These are phyloP conservation scores for Cutaneotrichosporon spelunceum DNA, from an alignment of 1,284 basidiomycete species.

Conservation along the genomic window DNA sequence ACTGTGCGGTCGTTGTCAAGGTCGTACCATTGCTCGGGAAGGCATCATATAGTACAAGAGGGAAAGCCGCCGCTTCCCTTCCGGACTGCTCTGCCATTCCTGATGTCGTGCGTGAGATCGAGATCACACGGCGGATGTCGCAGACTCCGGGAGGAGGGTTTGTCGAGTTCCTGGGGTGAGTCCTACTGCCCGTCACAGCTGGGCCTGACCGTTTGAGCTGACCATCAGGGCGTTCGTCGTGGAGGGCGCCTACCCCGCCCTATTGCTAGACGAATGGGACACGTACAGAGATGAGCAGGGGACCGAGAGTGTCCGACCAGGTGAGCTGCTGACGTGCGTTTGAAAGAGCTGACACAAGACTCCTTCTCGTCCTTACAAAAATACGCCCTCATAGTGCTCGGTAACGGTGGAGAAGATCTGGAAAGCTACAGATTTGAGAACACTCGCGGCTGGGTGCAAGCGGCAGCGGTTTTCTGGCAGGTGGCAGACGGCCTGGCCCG, in stretches of 20 bases:
- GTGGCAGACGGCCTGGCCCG: slow-evolving; percentile 69
- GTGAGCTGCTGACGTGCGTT: slow-evolving; percentile 53
- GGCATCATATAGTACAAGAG: neutral
- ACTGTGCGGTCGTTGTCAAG: slow-evolving; percentile 32
- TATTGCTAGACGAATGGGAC: slow-evolving; percentile 81
- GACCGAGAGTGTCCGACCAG: slow-evolving; percentile 80
- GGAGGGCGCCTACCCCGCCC: slow-evolving; percentile 73
- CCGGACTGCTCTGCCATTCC: slow-evolving; percentile 64
- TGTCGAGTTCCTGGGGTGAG: slow-evolving; percentile 66
- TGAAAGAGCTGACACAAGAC: slow-evolving; percentile 56
- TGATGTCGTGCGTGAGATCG: slow-evolving; percentile 82
- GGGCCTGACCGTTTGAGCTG: neutral
- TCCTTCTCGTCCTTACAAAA: slow-evolving; percentile 68
- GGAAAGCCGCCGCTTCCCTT: neutral
- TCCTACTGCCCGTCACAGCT: neutral
- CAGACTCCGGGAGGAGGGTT: slow-evolving; percentile 66
- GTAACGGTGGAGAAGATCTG: slow-evolving; percentile 83
- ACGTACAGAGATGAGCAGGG: slow-evolving; percentile 67
- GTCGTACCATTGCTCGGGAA: slow-evolving; percentile 30
- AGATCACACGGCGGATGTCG: slow-evolving; percentile 75
- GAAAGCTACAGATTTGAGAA: slow-evolving; percentile 69
- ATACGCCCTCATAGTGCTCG: slow-evolving; percentile 83
- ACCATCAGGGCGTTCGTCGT: slow-evolving; percentile 68
- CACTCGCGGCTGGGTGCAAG: slow-evolving; percentile 72
- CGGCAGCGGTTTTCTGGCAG: slow-evolving; percentile 86